Evolutionary conservation across 2,329 filamentous ascomycete species (phyloP).

Genomic region (Fusarium sp.): DNA sequence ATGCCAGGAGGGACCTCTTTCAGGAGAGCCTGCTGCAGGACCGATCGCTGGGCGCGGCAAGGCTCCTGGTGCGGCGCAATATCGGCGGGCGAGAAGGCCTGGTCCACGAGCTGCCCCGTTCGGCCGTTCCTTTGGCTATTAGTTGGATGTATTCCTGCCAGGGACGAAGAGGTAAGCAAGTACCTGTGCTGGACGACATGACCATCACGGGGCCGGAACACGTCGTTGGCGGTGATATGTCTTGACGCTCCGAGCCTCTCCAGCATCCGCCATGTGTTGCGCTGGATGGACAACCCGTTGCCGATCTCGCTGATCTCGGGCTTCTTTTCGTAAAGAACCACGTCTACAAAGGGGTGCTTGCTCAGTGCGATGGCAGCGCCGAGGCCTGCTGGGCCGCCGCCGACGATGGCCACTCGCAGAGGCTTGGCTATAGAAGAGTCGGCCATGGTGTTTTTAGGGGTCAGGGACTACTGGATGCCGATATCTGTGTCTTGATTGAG

Average conservation of each 20-base stretch:
- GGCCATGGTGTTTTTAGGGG: background rate
- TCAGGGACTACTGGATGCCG: background rate
- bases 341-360: background rate
- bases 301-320: constrained; percentile 3
- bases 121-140: background rate
- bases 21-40: constrained; percentile 60
- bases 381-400: constrained; percentile 5
- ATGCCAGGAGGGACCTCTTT: constrained; percentile 54
- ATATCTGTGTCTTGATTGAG: background rate
- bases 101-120: background rate
- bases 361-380: constrained; percentile 1
- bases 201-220: background rate
- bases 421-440: background rate
- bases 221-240: constrained; percentile 39
- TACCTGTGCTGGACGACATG: constrained; percentile 34
- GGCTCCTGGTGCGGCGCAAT: constrained; percentile 37
- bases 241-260: background rate
- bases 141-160: background rate
- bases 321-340: constrained; percentile 11
- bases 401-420: constrained; percentile 9
- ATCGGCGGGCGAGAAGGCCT: background rate
- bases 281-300: background rate
- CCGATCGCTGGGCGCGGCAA: constrained; percentile 46
- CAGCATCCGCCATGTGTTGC: constrained; percentile 6
- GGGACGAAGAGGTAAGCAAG: background rate